These are phyloP conservation scores for Lactarius psammicola DNA, from an alignment of 768 basidiomycete genomes.

Conservation along the genomic window DNA sequence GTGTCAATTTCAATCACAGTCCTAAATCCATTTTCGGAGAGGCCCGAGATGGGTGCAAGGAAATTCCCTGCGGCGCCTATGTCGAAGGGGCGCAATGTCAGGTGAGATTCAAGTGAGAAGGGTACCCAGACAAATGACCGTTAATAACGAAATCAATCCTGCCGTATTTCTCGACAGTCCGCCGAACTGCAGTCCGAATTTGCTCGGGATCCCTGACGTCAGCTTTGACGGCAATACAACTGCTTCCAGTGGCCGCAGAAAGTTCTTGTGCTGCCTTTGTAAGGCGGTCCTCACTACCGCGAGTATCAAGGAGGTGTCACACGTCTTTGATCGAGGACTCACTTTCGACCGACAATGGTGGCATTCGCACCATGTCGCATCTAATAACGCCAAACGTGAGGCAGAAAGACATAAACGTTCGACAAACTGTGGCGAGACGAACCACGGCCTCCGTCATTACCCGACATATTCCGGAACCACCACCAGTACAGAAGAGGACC, in stretches of 20 bases:
- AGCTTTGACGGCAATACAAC: conserved; percentile 69
- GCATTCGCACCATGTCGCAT: conserved; percentile 83
- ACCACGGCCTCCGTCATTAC: conserved; percentile 84
- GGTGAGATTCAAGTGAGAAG: neutral
- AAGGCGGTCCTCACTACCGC: conserved; percentile 65
- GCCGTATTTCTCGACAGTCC: conserved; percentile 74
- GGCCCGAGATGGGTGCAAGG: conserved; percentile 75
- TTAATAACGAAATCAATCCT: conserved; percentile 94
- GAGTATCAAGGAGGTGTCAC: conserved; percentile 9
- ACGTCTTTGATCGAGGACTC: conserved; percentile 34
- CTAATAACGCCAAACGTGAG: conserved; percentile 38
- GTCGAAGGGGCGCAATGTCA: neutral
- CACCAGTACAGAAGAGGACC: conserved; percentile 88
- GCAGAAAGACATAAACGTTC: neutral
- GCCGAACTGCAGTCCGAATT: conserved; percentile 70
- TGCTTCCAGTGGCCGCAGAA: conserved; percentile 61
- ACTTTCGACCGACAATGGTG: conserved; percentile 87
- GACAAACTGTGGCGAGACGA: conserved; percentile 33
- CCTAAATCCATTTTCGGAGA: conserved; percentile 88
- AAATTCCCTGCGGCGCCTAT: conserved; percentile 96
- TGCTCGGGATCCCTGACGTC: conserved; percentile 81
- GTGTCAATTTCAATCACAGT: conserved; percentile 95
- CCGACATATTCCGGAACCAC: conserved; percentile 90
- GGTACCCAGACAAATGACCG: conserved; percentile 47
- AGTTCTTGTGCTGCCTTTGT: conserved; percentile 69